A percentile compares a stretch with the other conserved stretches of the same genome.
phyloP scores from a whole-genome alignment of 139 green algal genomes.

The Zygnema circumcarinatum region DNA sequence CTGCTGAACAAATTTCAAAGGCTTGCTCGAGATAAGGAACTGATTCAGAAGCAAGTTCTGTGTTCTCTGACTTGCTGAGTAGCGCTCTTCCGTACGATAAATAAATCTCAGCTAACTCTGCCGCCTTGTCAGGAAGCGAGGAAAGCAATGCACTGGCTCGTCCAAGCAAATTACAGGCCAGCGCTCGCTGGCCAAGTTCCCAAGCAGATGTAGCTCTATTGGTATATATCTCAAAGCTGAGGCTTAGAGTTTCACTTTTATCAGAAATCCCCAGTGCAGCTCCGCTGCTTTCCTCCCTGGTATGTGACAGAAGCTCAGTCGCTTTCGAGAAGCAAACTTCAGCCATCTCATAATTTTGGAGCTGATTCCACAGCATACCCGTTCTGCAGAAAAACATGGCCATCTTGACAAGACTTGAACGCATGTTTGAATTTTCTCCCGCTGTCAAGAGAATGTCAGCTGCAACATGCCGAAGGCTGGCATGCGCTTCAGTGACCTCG shows the following conservation, averaged over 20 bases:
- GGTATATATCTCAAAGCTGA: constrained; percentile 33
- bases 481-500: constrained; percentile 16
- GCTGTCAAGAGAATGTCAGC: constrained; percentile 25
- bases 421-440: constrained; percentile 2
- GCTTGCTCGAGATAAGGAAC: constrained; percentile 38
- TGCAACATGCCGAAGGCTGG: constrained; percentile 25
- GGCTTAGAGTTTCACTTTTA: constrained; percentile 2
- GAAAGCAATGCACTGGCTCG: constrained; percentile 5
- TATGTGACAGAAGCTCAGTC: constrained; percentile 26
- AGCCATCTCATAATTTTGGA: constrained; percentile 40
- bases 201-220: constrained; percentile 33
- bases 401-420: constrained; percentile 38
- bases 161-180: constrained; percentile 42
- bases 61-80: background rate
- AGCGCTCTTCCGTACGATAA: constrained; percentile 23
- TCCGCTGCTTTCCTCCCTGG: background rate
- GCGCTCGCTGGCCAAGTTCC: constrained; percentile 29
- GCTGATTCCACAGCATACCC: constrained; percentile 24
- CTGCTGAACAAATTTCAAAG: constrained; percentile 36
- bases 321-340: constrained; percentile 43
- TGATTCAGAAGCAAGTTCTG: constrained; percentile 14
- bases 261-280: background rate
- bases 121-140: constrained; percentile 34
- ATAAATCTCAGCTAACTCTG: constrained; percentile 40
- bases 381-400: constrained; percentile 39